Evolutionary conservation across 192 early-diverging fungal genomes (phyloP).

Genomic region (Helicostylum pulchrum): DNA sequence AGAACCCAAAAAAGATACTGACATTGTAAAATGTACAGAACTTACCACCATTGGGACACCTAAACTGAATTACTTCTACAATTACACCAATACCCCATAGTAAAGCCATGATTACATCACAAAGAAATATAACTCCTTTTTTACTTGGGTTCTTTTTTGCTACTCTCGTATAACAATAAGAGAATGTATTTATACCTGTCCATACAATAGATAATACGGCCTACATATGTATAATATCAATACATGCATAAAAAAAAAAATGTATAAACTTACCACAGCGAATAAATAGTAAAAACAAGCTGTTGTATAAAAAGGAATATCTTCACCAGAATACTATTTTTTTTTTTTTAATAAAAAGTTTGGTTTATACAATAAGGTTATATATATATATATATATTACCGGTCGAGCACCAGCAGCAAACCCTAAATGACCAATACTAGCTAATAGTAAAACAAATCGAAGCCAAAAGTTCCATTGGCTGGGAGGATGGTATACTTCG

Average conservation of each 20-base stretch:
- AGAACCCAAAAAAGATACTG: slow-evolving; percentile 38
- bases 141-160: slow-evolving; percentile 12
- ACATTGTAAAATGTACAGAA: slow-evolving; percentile 43
- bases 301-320: slow-evolving; percentile 21
- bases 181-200: slow-evolving; percentile 15
- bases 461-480: slow-evolving; percentile 13
- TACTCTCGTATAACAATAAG: slow-evolving; percentile 24
- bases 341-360: not conserved
- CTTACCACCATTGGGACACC: slow-evolving; percentile 26
- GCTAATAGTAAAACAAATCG: slow-evolving; percentile 33
- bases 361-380: not conserved
- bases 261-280: slow-evolving; percentile 23
- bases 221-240: not conserved
- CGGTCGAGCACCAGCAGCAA: slow-evolving; percentile 36
- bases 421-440: slow-evolving; percentile 31
- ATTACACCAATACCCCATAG: slow-evolving; percentile 36
- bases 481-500: slow-evolving; percentile 9
- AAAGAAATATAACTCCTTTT: slow-evolving; percentile 17
- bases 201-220: slow-evolving; percentile 29
- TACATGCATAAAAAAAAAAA: not conserved
- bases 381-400: slow-evolving; percentile 20
- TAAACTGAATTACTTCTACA: slow-evolving; percentile 27
- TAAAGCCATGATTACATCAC: slow-evolving; percentile 32
- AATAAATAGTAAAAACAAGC: slow-evolving; percentile 34
- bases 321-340: slow-evolving; percentile 22